A percentile compares a stretch with the other conserved stretches of the same genome.
These are phyloP conservation scores for Asterophora parasitica DNA, from an alignment of 768 basidiomycete genomes.

Conservation along the genomic window DNA sequence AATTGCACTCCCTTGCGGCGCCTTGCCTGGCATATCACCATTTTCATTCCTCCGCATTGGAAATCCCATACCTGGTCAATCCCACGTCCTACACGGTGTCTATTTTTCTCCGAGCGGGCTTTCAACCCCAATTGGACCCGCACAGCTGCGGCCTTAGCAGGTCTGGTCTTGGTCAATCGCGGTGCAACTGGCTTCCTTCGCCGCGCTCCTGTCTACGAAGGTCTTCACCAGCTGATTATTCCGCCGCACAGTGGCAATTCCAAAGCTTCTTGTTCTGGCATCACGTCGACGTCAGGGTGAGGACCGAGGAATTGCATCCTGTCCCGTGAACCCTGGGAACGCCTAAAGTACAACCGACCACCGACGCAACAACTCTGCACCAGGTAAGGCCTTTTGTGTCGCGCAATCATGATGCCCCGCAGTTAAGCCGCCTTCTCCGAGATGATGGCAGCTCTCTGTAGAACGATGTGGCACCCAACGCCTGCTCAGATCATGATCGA, in stretches of 20 bases:
- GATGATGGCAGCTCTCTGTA: not conserved
- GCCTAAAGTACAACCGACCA: conserved; percentile 3
- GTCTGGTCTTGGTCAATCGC: not conserved
- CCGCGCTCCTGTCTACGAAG: not conserved
- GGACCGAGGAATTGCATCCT: conserved; percentile 5
- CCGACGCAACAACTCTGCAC: conserved; percentile 5
- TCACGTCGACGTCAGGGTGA: not conserved
- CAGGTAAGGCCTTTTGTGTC: not conserved
- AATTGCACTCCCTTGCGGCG: too few species aligned
- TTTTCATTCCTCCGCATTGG: not conserved
- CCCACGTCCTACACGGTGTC: conserved; percentile 14
- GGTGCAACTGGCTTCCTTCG: not conserved
- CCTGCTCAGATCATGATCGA: conserved; percentile 13
- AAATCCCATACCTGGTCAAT: conserved; percentile 5
- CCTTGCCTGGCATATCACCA: not conserved
- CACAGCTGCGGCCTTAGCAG: not conserved
- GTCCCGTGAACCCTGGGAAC: not conserved
- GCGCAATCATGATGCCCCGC: conserved; percentile 3
- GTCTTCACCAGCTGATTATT: not conserved
- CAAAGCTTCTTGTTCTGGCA: not conserved
- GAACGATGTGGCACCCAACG: not conserved
- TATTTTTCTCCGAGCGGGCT: not conserved
- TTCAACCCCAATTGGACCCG: too few species aligned
- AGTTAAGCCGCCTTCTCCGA: conserved; percentile 2
- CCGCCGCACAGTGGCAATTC: not conserved